Evolutionary conservation across 192 early-diverging fungal genomes (phyloP), one percentile per base, ranked within the genome.

Genomic region (Podila horticola): DNA sequence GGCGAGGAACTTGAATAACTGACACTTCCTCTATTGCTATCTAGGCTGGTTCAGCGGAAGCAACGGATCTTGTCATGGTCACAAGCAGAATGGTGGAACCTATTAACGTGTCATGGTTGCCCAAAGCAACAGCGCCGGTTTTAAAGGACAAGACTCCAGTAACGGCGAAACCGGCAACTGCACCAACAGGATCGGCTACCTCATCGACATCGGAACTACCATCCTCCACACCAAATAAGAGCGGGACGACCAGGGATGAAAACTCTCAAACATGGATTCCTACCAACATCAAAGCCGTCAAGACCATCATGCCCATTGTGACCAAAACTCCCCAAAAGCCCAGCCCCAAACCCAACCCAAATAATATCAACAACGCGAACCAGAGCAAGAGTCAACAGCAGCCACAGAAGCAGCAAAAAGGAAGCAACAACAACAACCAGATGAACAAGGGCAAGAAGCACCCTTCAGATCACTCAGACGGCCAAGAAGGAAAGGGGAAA

Each of bases 281-380:
- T 5, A 81, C 77, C 8, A 81, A 69, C 17, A 81, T 81, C 20
- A 72, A 81, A 31, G 52, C 62, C 7, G 38, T 81, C 29, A 69
- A 73, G 66, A 69, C 77, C 0, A 69, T 64, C 15, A 72, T 73
- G 77, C 77, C 77, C 5, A 81, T 81, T 50, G 55, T 72, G n/a
- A 61, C 59, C 33, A 79, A 72, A 33, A 60, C 71, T 13, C 61
- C 67, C 3, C 67, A 72, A 13, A 62, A 62, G 19, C 58, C 33
- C 9, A 38, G 20, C 4, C 3, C 72, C 13, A 49, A 60, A 31
- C 20, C 20, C 13, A 24, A 20, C 34, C 22, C 49, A n/a, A n/a
- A n/a, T 9, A 11, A n/a, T 6, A 61, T 38, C 22, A 68, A 48
- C 28, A n/a, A 19, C 24, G 71, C 31, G 17, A 67, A 59, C 12